Conservation (phyloP, 768 basidiomycete genomes). For the Tubosaeta sp. region DNA sequence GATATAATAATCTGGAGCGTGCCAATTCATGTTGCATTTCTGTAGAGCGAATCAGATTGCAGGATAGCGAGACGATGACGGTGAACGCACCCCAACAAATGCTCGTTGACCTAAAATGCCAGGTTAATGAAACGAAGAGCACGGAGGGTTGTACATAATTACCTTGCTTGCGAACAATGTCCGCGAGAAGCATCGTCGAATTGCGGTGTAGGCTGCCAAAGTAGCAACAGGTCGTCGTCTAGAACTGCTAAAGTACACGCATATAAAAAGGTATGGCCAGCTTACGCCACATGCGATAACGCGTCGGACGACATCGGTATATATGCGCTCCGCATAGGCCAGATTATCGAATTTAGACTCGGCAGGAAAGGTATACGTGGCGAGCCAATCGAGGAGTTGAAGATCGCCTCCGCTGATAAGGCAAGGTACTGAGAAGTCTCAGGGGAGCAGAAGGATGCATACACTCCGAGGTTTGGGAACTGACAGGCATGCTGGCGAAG, state of each 20-base stretch:
- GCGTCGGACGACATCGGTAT: constrained; percentile 66
- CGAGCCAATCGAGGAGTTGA: constrained; percentile 87
- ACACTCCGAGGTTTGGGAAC: constrained; percentile 41
- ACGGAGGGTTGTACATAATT: constrained; percentile 10
- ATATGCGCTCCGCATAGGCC: constrained; percentile 64
- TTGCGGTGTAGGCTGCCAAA: constrained; percentile 81
- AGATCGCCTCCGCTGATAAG: constrained; percentile 69
- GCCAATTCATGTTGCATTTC: constrained; percentile 47
- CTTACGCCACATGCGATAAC: constrained; percentile 73
- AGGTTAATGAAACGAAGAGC: constrained; percentile 5
- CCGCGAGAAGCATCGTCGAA: constrained; percentile 76
- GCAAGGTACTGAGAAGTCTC: constrained; percentile 3
- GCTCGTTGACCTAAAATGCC: constrained; percentile 65
- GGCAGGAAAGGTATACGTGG: constrained; percentile 80
- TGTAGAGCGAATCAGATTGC: constrained; percentile 10
- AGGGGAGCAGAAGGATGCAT: neutral
- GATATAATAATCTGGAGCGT: constrained; percentile 66
- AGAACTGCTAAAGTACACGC: constrained; percentile 4
- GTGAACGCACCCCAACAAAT: constrained; percentile 69
- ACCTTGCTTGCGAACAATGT: constrained; percentile 64
- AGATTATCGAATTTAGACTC: constrained; percentile 73
- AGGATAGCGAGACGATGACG: neutral
- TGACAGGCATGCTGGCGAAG: constrained; percentile 34
- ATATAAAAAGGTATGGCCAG: constrained; percentile 9
- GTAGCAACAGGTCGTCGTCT: constrained; percentile 93